A percentile compares a stretch with the other conserved stretches of the same genome.
These are phyloP conservation scores for Gossypium australe DNA, from an alignment of 345 rosid genomes.

Conservation along the genomic window DNA sequence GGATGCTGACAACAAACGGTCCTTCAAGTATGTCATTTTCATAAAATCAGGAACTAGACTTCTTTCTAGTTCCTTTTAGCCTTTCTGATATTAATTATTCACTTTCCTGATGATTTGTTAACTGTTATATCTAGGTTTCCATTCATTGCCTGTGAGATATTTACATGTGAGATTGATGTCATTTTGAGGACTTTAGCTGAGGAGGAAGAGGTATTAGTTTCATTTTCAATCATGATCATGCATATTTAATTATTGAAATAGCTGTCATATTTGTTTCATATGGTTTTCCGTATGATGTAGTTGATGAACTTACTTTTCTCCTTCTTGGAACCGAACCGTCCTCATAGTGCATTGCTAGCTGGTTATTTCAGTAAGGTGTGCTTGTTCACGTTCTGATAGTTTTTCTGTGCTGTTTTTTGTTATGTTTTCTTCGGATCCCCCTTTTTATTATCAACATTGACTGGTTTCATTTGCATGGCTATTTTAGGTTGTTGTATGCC, in stretches of 20 bases:
- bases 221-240: constrained; percentile 8
- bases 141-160: constrained; percentile 90
- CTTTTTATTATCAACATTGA: background rate
- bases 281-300: constrained; percentile 40
- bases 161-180: constrained; percentile 97
- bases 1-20: constrained; percentile 80
- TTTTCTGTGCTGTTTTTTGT: background rate
- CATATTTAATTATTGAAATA: background rate
- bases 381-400: constrained; percentile 4
- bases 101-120: constrained; percentile 15
- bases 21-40: constrained; percentile 65
- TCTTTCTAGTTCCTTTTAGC: background rate
- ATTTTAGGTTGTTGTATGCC: constrained; percentile 88
- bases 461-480: constrained; percentile 21
- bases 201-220: constrained; percentile 71
- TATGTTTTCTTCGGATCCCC: background rate
- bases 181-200: constrained; percentile 90
- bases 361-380: constrained; percentile 97
- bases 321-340: constrained; percentile 81
- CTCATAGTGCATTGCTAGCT: constrained; percentile 84
- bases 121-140: constrained; percentile 60
- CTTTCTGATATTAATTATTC: background rate
- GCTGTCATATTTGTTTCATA: background rate
- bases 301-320: constrained; percentile 92
- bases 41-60: constrained; percentile 3